phyloP scores from a whole-genome alignment of 1,284 basidiomycete species.

The Moesziomyces parantarcticus region DNA sequence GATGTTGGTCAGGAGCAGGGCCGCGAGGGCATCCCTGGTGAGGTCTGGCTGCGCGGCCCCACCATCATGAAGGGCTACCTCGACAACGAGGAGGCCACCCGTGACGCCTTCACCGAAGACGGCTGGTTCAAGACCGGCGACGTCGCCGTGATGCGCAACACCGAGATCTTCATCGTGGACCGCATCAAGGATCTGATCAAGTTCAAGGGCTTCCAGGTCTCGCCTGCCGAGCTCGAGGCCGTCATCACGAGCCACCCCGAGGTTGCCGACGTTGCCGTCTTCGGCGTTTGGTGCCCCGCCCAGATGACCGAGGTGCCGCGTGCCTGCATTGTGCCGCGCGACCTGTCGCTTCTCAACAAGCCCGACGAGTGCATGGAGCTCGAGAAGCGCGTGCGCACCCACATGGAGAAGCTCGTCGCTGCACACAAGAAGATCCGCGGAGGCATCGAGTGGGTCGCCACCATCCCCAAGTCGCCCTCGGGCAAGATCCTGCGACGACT shows the following conservation, averaged over 20 bases:
- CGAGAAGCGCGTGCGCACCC: slow-evolving; percentile 32
- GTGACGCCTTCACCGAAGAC: slow-evolving; percentile 48
- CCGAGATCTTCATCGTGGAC: slow-evolving; percentile 59
- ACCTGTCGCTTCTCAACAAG: slow-evolving; percentile 44
- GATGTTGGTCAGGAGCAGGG: slow-evolving; percentile 70
- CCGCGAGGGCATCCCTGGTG: slow-evolving; percentile 68
- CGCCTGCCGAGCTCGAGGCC: slow-evolving; percentile 56
- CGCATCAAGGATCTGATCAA: slow-evolving; percentile 58
- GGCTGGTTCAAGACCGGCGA: slow-evolving; percentile 59
- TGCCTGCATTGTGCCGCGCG: slow-evolving; percentile 64
- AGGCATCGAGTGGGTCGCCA: slow-evolving; percentile 58
- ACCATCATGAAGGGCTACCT: slow-evolving; percentile 60
- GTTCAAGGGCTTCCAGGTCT: slow-evolving; percentile 59
- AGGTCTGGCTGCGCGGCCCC: slow-evolving; percentile 44
- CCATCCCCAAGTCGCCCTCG: slow-evolving; percentile 60
- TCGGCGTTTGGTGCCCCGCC: slow-evolving; percentile 32
- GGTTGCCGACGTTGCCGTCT: slow-evolving; percentile 47
- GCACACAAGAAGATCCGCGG: slow-evolving; percentile 68
- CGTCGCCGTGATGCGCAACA: slow-evolving; percentile 53
- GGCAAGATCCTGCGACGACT: slow-evolving; percentile 63
- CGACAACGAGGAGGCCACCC: slow-evolving; percentile 38
- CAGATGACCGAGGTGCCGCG: slow-evolving; percentile 60
- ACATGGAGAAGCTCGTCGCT: slow-evolving; percentile 57
- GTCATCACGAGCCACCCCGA: slow-evolving; percentile 45
- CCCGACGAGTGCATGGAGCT: slow-evolving; percentile 61